A percentile compares a stretch with the other conserved stretches of the same genome.
Conservation (phyloP, 345 rosid species). For the Brassica cretica region DNA sequence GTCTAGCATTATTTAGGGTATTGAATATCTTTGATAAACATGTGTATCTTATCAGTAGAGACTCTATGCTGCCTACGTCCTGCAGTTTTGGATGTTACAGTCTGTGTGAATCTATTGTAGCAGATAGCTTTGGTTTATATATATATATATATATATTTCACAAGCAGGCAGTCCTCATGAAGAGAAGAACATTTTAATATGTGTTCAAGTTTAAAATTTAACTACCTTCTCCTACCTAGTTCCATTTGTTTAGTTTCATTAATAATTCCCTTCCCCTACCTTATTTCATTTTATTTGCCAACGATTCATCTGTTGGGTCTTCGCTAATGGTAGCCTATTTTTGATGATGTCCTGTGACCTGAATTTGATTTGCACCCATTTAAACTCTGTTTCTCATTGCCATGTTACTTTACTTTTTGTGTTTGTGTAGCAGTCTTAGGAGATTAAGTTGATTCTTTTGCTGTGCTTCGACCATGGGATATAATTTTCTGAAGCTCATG, state of each 20-base stretch:
- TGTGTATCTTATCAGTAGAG: neutral
- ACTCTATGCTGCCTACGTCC: neutral
- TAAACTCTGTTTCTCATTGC: neutral
- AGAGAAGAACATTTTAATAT: neutral
- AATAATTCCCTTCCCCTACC: too few species aligned
- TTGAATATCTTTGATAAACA: neutral
- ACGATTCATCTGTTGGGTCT: neutral
- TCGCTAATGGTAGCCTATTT: neutral
- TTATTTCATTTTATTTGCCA: too few species aligned
- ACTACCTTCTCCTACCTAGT: neutral
- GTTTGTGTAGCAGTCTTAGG: neutral
- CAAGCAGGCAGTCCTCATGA: too few species aligned
- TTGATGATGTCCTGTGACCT: neutral
- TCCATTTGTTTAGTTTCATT: neutral
- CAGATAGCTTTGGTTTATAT: neutral
- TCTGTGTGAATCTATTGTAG: constrained; percentile 8
- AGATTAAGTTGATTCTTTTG: neutral
- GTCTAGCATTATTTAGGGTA: neutral
- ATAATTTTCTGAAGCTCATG: neutral
- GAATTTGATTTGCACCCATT: too few species aligned
- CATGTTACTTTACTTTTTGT: neutral
- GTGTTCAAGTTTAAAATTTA: neutral
- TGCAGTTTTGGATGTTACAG: neutral
- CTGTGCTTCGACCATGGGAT: neutral
- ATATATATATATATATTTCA: neutral